A percentile compares a stretch with the other conserved stretches of the same genome.
Conservation (phyloP, 192 early-diverging fungal genomes). For the Coemansia pectinata region DNA sequence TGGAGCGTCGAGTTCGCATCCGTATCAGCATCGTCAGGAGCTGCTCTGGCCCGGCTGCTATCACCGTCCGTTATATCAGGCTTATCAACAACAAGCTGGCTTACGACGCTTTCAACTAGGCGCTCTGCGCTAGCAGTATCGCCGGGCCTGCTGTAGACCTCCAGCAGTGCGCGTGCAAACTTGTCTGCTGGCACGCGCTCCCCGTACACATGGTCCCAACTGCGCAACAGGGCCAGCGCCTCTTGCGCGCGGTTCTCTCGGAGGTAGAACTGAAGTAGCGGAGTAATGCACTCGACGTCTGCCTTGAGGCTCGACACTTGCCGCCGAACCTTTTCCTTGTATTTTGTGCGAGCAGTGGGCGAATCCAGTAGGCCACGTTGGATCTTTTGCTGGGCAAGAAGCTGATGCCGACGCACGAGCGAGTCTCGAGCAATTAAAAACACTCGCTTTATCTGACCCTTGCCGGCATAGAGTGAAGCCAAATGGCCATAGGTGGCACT, state of each 20-base stretch:
- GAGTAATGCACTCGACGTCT: constrained; percentile 47
- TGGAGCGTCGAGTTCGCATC: neutral
- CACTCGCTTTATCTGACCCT: constrained; percentile 32
- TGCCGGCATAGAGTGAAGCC: constrained; percentile 42
- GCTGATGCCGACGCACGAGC: constrained; percentile 20
- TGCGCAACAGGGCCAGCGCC: constrained; percentile 35
- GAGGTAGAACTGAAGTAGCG: constrained; percentile 44
- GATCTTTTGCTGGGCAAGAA: constrained; percentile 12
- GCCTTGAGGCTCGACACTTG: constrained; percentile 21
- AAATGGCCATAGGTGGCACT: constrained; percentile 39
- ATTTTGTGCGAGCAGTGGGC: constrained; percentile 6
- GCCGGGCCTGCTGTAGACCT: constrained; percentile 34
- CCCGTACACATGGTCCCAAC: constrained; percentile 39
- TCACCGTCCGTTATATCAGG: neutral
- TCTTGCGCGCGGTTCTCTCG: constrained; percentile 26
- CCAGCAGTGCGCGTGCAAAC: constrained; percentile 38
- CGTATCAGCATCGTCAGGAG: neutral
- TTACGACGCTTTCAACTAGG: constrained; percentile 13
- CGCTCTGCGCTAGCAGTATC: constrained; percentile 16
- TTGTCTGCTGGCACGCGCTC: constrained; percentile 39
- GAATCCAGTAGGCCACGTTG: neutral
- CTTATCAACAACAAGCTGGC: neutral
- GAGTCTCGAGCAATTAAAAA: constrained; percentile 40
- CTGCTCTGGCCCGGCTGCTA: neutral
- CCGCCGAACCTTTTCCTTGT: constrained; percentile 12